Conservation (phyloP, 1,139 yeast genomes). For the Sugiyamaella novakii region DNA sequence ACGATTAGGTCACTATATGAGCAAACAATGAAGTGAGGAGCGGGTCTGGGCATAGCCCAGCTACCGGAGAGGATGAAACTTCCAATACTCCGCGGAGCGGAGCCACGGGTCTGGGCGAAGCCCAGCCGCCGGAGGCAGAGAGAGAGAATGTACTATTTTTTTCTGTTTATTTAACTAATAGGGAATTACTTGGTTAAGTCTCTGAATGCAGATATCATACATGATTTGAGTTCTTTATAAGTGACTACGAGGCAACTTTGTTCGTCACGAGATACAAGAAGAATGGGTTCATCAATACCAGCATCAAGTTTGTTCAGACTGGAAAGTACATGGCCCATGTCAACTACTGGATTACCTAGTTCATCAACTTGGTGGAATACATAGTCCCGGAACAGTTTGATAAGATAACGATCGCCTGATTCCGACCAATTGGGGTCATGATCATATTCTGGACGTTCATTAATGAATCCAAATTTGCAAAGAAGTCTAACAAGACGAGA, state of each 20-base stretch:
- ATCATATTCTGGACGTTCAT: conserved; percentile 71
- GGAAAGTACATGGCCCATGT: conserved; percentile 77
- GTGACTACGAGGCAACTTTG: conserved; percentile 35
- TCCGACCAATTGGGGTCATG: conserved; percentile 67
- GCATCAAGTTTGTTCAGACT: conserved; percentile 89
- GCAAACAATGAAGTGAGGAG: too few relatives aligned
- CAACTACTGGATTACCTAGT: conserved; percentile 73
- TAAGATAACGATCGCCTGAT: conserved; percentile 72
- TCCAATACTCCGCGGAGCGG: too few relatives aligned
- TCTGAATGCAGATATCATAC: conserved; percentile 72
- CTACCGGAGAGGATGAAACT: too few relatives aligned
- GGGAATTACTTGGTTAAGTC: conserved; percentile 43
- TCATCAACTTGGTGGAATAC: conserved; percentile 85
- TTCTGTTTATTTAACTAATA: conserved; percentile 1
- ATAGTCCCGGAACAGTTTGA: conserved; percentile 78
- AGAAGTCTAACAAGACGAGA: conserved; percentile 81
- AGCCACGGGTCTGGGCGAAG: conserved; percentile 14
- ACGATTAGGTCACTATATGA: not conserved
- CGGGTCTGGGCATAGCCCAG: too few relatives aligned
- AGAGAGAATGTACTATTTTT: not conserved
- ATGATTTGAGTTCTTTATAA: conserved; percentile 57
- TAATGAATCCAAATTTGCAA: conserved; percentile 75
- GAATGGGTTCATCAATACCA: conserved; percentile 80
- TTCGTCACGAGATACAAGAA: conserved; percentile 81
- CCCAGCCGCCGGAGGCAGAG: conserved; percentile 15